Base-by-base conservation (phyloP, 75 land plant genomes). In the Pinus taeda region DNA sequence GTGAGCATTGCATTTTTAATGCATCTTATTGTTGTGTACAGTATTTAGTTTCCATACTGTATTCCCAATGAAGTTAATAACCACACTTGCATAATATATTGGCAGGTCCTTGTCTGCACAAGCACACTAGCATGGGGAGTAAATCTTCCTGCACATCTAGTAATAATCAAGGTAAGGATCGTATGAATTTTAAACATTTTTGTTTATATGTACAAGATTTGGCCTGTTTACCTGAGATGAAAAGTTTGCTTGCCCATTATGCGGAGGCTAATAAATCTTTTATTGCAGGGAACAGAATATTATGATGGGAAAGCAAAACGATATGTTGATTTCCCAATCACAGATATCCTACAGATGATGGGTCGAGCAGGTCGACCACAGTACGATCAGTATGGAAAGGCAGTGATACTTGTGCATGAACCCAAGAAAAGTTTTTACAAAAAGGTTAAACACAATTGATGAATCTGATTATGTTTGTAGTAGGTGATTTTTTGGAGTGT, bases 331-430 rank as follows among this genome's bases (percentile, higher is more conserved):
- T 97, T 90, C 70, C 98, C 99, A 26, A 95, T 97, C 77, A 97
- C 99, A 77, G 99, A 97, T 85, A 94, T 97, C 55, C 79, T 97
- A 77, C 99, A 97, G 81, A 97, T 97, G 99, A 97, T 97, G 99
- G 99, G 99, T 37, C 92, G 98, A 76, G 99, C 99, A 15, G 98
- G 99, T 45, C 88, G 99, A 2, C 99, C 99, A 70, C 99, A 95
- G 70, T 95, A 77, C 88, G 99, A 97, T 80, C 93, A 97, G 73
- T 89, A 94, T 85, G 99, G 99, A 64, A 97, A 97, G 79, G 98
- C 98, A 71, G 93, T 97, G 15, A 95, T 97, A 72, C 91, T 97
- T 78, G 98, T 95, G 60, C 98, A 97, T 84, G 99, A 95, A 81
- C 99, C 99, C 11, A 95, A 93, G 78, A 97, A 97, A 78, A 95